A percentile compares a stretch with the other conserved stretches of the same genome.
phyloP scores from a whole-genome alignment of 2,329 filamentous ascomycete species.

The Penicillium sumatraense region DNA sequence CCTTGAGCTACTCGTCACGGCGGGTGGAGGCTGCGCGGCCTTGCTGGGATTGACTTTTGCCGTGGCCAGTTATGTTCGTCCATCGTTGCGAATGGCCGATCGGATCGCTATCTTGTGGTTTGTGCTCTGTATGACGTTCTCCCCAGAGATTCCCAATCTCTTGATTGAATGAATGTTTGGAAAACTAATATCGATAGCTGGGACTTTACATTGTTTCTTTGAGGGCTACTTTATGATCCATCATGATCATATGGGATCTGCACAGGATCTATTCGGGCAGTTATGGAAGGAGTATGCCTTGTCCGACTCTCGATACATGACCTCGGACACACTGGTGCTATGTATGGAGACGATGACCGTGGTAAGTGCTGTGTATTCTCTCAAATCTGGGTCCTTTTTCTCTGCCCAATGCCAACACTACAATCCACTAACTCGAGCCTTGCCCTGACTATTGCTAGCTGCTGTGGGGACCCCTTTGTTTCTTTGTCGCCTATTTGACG shows the following conservation, averaged over 20 bases:
- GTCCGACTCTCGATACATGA: slow-evolving; percentile 85
- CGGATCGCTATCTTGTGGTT: slow-evolving; percentile 73
- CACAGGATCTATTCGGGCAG: slow-evolving; percentile 77
- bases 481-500: slow-evolving; percentile 60
- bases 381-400: neutral
- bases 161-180: neutral
- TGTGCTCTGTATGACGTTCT: slow-evolving; percentile 64
- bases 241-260: slow-evolving; percentile 66
- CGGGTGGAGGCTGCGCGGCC: slow-evolving; percentile 59
- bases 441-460: slow-evolving; percentile 43
- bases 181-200: slow-evolving; percentile 36
- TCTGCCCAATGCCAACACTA: neutral
- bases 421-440: slow-evolving; percentile 7
- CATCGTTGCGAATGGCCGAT: slow-evolving; percentile 59
- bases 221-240: slow-evolving; percentile 83
- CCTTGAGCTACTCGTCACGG: slow-evolving; percentile 62
- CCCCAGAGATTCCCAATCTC: neutral
- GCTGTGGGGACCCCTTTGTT: slow-evolving; percentile 66
- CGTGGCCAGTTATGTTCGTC: slow-evolving; percentile 58
- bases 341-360: slow-evolving; percentile 84
- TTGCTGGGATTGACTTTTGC: slow-evolving; percentile 64
- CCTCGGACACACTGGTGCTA: slow-evolving; percentile 80
- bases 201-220: slow-evolving; percentile 74
- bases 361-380: slow-evolving; percentile 54
- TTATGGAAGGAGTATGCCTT: slow-evolving; percentile 92